These are phyloP conservation scores for Hypholoma sublateritium DNA, from an alignment of 768 basidiomycete species.

Conservation along the genomic window DNA sequence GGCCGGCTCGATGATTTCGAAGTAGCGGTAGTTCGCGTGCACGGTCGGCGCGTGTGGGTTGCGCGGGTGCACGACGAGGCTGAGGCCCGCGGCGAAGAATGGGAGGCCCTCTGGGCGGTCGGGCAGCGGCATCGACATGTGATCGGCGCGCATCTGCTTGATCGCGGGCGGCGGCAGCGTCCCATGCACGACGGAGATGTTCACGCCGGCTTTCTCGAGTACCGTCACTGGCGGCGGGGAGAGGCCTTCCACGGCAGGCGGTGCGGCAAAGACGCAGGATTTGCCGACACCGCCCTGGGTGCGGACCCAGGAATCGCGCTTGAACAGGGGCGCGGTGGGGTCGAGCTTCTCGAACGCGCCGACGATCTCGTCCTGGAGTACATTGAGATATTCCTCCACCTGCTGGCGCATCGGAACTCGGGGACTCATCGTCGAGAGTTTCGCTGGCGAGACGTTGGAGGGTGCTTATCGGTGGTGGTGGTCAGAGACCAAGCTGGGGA, in stretches of 20 bases:
- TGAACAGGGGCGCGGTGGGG: conserved; percentile 66
- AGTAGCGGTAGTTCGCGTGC: conserved; percentile 97
- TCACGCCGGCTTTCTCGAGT: conserved; percentile 96
- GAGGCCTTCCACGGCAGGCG: conserved; percentile 32
- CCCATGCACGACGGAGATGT: conserved; percentile 91
- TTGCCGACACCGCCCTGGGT: conserved; percentile 72
- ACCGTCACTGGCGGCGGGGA: conserved; percentile 36
- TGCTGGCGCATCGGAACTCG: conserved; percentile 65
- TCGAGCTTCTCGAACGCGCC: conserved; percentile 77
- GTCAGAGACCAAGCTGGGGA: conserved; percentile 12
- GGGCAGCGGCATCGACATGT: conserved; percentile 69
- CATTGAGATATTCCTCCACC: conserved; percentile 73
- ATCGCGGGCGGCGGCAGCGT: conserved; percentile 85
- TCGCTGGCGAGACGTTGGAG: conserved; percentile 12
- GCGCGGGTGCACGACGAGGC: conserved; percentile 90
- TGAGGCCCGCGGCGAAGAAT: conserved; percentile 92
- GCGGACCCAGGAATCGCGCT: conserved; percentile 79
- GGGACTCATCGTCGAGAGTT: conserved; percentile 7
- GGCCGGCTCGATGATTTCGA: conserved; percentile 74
- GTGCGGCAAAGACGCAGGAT: conserved; percentile 77
- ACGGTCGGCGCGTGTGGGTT: conserved; percentile 94
- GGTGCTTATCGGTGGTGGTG: conserved; percentile 8
- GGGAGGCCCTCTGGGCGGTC: conserved; percentile 67
- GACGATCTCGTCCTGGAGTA: conserved; percentile 81
- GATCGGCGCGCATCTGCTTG: conserved; percentile 94